Evolutionary conservation across 768 basidiomycete genomes (phyloP), one percentile per base, ranked within the genome.

Genomic region (Strobilomyces confusus): DNA sequence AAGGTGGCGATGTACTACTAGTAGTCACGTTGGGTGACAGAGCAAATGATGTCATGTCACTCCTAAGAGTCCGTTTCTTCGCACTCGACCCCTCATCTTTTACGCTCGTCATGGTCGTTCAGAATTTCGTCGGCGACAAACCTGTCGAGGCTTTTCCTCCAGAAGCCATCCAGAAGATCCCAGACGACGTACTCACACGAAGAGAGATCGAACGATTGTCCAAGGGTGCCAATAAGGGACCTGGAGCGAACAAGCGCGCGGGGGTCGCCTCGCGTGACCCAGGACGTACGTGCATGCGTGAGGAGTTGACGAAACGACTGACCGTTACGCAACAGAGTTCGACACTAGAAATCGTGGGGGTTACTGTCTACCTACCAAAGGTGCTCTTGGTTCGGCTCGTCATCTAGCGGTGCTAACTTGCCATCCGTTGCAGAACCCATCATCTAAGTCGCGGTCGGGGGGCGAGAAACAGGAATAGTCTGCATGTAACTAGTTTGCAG

Each of bases 201-300:
- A 37, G 46, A 29, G 68, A 69, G 26, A 32, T 38, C 13, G 13
- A 58, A n/a, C 59, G 64, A 13, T 32, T 57, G 30, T 46, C 59
- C 11, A 46, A 49, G n/a, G 54, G 54, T 11, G 37, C 32, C 4
- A 36, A 51, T 30, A 54, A 62, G 49, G 47, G 57, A 8, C 58
- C 62, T 7, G 64, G 68, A 3, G 68, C 63, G 9, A 65, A 63
- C 58, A 70, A 44, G 48, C 61, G 69, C 7, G 65, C 64, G 0
- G 68, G 69, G 7, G 66, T 50, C 15, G 68, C 69, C 38, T 49
- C 60, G 1, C 55, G 65, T 7, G 58, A 67, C 29, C 60, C 69
- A 52, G 40, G 49, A 14, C 19, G 49, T 58, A 51, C 25, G 46
- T 38, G 9, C 1, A 22, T 13, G 2, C 17, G 6, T 23, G 29